phyloP scores from a whole-genome alignment of 1,284 basidiomycete genomes.

The Spongispora temasekensis region DNA sequence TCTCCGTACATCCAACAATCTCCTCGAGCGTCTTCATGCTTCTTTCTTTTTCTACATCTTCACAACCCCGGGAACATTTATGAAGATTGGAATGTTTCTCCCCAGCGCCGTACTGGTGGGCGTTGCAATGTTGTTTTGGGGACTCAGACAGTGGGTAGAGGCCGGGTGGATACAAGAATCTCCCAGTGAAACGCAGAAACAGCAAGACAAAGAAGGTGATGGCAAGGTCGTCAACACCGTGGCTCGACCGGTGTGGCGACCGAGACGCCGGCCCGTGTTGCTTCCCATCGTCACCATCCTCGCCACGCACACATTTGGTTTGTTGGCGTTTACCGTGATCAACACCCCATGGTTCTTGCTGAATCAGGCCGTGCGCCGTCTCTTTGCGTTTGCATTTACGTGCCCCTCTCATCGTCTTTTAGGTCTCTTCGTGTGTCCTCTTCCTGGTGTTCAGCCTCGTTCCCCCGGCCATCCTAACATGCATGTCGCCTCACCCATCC shows the following conservation, averaged over 20 bases:
- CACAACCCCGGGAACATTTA: constrained; percentile 72
- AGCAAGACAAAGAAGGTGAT: constrained; percentile 14
- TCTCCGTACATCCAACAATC: constrained; percentile 87
- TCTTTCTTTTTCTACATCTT: constrained; percentile 96
- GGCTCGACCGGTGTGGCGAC: constrained; percentile 35
- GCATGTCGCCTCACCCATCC: constrained; percentile 19
- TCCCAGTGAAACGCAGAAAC: background rate
- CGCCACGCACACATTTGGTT: constrained; percentile 54
- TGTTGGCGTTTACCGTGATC: constrained; percentile 46
- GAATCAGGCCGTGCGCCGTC: constrained; percentile 40
- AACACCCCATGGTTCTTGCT: constrained; percentile 45
- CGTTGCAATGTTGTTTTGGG: constrained; percentile 79
- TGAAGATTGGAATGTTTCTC: constrained; percentile 88
- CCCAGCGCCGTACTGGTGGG: constrained; percentile 84
- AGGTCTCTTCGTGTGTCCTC: constrained; percentile 31
- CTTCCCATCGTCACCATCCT: constrained; percentile 54
- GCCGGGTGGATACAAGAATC: constrained; percentile 52
- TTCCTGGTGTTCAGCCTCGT: constrained; percentile 33
- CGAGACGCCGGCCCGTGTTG: constrained; percentile 49
- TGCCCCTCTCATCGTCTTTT: background rate
- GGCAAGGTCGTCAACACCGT: constrained; percentile 1
- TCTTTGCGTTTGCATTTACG: background rate
- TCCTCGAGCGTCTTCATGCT: constrained; percentile 91
- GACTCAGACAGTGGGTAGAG: constrained; percentile 71
- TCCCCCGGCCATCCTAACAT: constrained; percentile 32